Evolutionary conservation across 306 rosid species (phyloP).

Genomic region (Cucurbita maxima): DNA sequence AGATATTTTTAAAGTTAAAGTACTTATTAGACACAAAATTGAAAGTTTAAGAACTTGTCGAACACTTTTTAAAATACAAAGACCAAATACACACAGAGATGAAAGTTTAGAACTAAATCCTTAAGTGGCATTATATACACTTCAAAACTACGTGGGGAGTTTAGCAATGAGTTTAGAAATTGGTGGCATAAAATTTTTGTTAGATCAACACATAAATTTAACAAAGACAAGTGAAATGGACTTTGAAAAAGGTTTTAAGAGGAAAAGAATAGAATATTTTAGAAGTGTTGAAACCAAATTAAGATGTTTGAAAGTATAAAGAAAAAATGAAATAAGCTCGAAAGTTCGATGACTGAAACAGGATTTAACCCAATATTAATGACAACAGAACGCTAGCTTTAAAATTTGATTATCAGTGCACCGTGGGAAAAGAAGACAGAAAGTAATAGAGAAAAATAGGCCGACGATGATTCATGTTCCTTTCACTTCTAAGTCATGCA

Average conservation of each 20-base stretch:
- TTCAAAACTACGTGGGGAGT: neutral
- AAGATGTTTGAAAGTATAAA: neutral
- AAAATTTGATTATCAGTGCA: neutral
- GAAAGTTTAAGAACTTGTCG: too few relatives aligned
- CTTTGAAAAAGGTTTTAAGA: neutral
- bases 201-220: neutral
- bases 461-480: neutral
- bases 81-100: too few relatives aligned
- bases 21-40: too few relatives aligned
- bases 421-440: neutral
- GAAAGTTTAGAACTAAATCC: neutral
- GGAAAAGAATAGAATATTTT: neutral
- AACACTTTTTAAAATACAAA: too few relatives aligned
- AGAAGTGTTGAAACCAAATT: neutral
- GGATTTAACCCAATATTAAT: neutral
- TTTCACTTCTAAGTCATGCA: neutral
- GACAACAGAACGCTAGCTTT: neutral
- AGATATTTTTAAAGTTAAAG: too few relatives aligned
- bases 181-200: neutral
- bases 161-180: neutral
- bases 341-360: neutral
- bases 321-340: neutral
- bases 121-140: neutral
- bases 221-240: neutral
- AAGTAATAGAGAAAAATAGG: neutral